These are phyloP conservation scores for Bipolaris gigantea DNA, from an alignment of 2,329 filamentous ascomycete species.

Conservation along the genomic window DNA sequence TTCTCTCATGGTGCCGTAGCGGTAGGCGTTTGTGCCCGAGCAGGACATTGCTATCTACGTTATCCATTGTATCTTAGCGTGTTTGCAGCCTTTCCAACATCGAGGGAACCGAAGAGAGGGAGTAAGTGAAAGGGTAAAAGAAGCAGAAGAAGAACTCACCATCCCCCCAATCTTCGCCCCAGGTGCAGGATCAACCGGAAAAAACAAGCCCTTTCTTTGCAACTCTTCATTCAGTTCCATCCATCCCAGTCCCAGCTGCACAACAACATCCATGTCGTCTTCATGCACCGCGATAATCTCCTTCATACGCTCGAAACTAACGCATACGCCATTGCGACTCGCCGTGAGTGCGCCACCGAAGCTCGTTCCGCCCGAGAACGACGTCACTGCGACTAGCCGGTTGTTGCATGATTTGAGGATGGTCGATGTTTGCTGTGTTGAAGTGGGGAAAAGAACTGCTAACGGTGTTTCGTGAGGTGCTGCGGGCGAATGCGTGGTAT, in stretches of 20 bases:
- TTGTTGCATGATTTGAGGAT: conserved; percentile 83
- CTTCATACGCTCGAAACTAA: conserved; percentile 84
- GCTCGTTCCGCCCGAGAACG: conserved; percentile 82
- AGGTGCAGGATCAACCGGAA: conserved; percentile 89
- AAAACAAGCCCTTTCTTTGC: conserved; percentile 69
- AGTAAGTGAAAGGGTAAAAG: not conserved
- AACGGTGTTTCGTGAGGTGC: conserved; percentile 43
- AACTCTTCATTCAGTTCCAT: conserved; percentile 77
- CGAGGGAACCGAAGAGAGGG: too few species aligned
- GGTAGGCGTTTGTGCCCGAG: conserved; percentile 83
- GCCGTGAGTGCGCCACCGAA: conserved; percentile 84
- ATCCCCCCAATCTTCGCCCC: conserved; percentile 89
- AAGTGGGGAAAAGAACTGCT: conserved; percentile 70
- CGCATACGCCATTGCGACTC: conserved; percentile 76
- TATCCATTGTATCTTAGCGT: not conserved
- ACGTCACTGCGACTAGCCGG: conserved; percentile 79
- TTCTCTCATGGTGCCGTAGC: conserved; percentile 91
- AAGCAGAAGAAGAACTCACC: conserved; percentile 54
- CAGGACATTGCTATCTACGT: conserved; percentile 61
- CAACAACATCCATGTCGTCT: conserved; percentile 61
- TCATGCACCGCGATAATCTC: conserved; percentile 79
- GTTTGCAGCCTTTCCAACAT: not conserved
- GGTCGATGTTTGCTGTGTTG: conserved; percentile 75
- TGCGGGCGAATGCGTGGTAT: conserved; percentile 29
- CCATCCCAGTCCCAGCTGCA: conserved; percentile 73